A percentile compares a stretch with the other conserved stretches of the same genome.
phyloP scores from a whole-genome alignment of 805 yeast species.

The Candida nemodendra region DNA sequence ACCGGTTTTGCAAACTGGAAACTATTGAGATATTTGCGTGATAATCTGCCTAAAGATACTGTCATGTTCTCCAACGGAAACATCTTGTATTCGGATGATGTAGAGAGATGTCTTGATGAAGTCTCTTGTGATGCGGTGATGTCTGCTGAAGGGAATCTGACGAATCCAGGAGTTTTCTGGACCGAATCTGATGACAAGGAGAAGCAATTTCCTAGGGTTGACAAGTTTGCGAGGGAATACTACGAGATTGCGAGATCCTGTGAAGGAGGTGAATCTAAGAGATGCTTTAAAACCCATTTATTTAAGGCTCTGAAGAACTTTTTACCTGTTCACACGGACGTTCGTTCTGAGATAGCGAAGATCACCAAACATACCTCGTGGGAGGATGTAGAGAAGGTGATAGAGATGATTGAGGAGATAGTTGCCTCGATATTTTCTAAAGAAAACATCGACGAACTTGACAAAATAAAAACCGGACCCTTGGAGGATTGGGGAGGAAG shows the following conservation, averaged over 20 bases:
- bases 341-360: conserved; percentile 69
- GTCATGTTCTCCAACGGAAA: conserved; percentile 96
- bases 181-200: conserved; percentile 49
- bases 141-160: conserved; percentile 95
- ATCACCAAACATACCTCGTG: conserved; percentile 39
- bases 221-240: conserved; percentile 78
- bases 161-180: conserved; percentile 91
- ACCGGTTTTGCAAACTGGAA: conserved; percentile 97
- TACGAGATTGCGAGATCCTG: conserved; percentile 70
- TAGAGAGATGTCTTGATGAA: conserved; percentile 61
- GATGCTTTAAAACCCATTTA: conserved; percentile 88
- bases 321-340: conserved; percentile 69
- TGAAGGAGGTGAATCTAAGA: conserved; percentile 69
- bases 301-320: conserved; percentile 86
- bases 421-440: conserved; percentile 57
- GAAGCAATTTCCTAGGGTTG: conserved; percentile 81
- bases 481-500: conserved; percentile 71
- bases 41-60: conserved; percentile 72
- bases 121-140: conserved; percentile 86
- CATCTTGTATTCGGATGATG: conserved; percentile 84
- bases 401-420: conserved; percentile 61
- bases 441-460: conserved; percentile 53
- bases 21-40: conserved; percentile 68
- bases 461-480: conserved; percentile 54
- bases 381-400: conserved; percentile 50